Percentiles rank a stretch among this genome's conserved stretches.
Conservation (phyloP, 371 early-diverging fungal species). For the Phascolomyces articulosus region DNA sequence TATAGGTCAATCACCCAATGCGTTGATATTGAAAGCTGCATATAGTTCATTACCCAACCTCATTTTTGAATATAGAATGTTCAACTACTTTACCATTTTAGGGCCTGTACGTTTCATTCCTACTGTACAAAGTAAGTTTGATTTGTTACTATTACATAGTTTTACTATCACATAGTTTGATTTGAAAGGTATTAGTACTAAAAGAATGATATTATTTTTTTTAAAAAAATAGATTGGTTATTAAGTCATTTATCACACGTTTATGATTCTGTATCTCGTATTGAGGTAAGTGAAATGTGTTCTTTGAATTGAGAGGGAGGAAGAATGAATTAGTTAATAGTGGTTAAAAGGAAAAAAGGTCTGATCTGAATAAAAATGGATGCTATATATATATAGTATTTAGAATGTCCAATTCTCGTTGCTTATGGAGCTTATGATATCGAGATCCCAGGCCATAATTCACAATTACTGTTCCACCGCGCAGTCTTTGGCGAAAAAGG, state of each 20-base stretch:
- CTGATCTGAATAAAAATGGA: too few species aligned
- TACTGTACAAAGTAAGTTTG: conserved; percentile 31
- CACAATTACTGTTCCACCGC: conserved; percentile 42
- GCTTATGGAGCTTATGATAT: conserved; percentile 36
- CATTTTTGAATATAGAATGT: conserved; percentile 43
- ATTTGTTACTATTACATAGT: too few species aligned
- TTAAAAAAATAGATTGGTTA: conserved; percentile 32
- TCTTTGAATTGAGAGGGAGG: background rate
- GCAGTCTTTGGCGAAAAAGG: conserved; percentile 23
- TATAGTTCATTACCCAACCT: conserved; percentile 45
- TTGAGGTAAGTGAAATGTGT: conserved; percentile 26
- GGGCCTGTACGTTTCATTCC: conserved; percentile 35
- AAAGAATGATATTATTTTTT: too few species aligned
- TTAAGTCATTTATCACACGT: conserved; percentile 29
- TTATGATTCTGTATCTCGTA: conserved; percentile 46
- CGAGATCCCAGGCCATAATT: conserved; percentile 44
- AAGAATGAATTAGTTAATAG: too few species aligned
- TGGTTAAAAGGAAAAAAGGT: too few species aligned
- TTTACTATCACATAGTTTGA: too few species aligned
- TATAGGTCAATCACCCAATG: conserved; percentile 33
- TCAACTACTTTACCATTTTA: conserved; percentile 36
- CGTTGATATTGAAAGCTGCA: conserved; percentile 46
- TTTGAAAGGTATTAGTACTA: too few species aligned
- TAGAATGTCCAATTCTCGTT: conserved; percentile 41
- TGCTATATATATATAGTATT: conserved; percentile 28